Evolutionary conservation across 345 rosid species (phyloP).

Genomic region (Populus simonii): DNA sequence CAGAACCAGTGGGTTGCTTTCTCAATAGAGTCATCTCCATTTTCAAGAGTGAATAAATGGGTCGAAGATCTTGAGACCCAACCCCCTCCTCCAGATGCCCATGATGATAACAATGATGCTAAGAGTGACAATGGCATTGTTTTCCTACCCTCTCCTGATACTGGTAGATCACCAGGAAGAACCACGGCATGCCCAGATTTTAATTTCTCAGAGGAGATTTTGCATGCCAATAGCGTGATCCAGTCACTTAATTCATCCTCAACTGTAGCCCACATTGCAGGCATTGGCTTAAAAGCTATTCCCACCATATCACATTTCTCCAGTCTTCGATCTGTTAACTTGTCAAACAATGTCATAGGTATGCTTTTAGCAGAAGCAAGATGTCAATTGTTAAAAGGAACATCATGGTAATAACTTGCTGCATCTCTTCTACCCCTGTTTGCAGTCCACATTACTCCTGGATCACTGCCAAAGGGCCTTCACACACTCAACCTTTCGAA

Average conservation of each 20-base stretch:
- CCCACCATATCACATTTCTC: conserved; percentile 68
- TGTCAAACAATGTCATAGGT: conserved; percentile 85
- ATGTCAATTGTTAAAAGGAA: neutral
- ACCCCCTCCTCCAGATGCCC: conserved; percentile 22
- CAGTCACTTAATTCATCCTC: conserved; percentile 82
- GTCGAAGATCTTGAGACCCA: conserved; percentile 57
- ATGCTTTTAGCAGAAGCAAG: conserved; percentile 18
- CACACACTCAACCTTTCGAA: conserved; percentile 72
- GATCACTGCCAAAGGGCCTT: conserved; percentile 84
- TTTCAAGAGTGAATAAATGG: conserved; percentile 79
- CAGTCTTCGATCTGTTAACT: conserved; percentile 74
- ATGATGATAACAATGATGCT: conserved; percentile 33
- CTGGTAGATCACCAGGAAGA: conserved; percentile 36
- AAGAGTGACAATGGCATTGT: conserved; percentile 27
- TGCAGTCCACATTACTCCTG: conserved; percentile 66
- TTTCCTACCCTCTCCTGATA: conserved; percentile 54
- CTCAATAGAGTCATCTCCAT: conserved; percentile 56
- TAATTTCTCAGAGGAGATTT: conserved; percentile 56
- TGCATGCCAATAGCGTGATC: conserved; percentile 65
- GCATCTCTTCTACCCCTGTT: conserved; percentile 4
- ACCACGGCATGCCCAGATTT: conserved; percentile 25
- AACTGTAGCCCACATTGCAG: conserved; percentile 72
- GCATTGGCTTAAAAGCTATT: conserved; percentile 72
- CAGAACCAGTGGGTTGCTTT: conserved; percentile 86
- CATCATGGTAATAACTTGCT: conserved; percentile 1